Conservation (phyloP, 306 rosid species). For the Hippophae rhamnoides region DNA sequence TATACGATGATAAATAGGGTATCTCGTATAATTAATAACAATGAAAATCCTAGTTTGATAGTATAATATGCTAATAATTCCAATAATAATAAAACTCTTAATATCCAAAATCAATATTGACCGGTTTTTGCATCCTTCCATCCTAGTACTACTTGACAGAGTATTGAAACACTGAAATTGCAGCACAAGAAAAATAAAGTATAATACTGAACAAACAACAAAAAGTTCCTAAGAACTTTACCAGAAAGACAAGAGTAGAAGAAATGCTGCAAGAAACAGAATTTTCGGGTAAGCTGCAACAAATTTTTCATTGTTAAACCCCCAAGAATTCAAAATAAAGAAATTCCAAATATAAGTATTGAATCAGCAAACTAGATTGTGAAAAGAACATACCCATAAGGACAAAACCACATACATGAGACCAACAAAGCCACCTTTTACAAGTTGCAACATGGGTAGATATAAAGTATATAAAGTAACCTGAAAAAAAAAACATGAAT, state of each 20-base stretch:
- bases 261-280: constrained; percentile 53
- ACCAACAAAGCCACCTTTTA: constrained; percentile 51
- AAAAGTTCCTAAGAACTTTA: constrained; percentile 20
- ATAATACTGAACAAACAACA: background rate
- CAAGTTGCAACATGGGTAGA: constrained; percentile 40
- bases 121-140: no score
- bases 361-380: constrained; percentile 9
- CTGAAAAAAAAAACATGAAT: constrained; percentile 33
- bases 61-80: no score
- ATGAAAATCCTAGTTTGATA: no score
- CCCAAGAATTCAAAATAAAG: constrained; percentile 12
- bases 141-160: no score
- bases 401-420: constrained; percentile 45
- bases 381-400: constrained; percentile 48
- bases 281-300: constrained; percentile 59
- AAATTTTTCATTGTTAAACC: constrained; percentile 21
- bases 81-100: no score
- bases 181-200: no score
- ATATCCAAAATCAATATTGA: no score
- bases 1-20: no score
- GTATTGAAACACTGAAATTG: no score
- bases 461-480: constrained; percentile 52
- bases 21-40: no score
- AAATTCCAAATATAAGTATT: constrained; percentile 9
- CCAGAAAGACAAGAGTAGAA: constrained; percentile 66